A percentile compares a stretch with the other conserved stretches of the same genome.
phyloP scores from a whole-genome alignment of 306 rosid species.

The Vigna radiata region DNA sequence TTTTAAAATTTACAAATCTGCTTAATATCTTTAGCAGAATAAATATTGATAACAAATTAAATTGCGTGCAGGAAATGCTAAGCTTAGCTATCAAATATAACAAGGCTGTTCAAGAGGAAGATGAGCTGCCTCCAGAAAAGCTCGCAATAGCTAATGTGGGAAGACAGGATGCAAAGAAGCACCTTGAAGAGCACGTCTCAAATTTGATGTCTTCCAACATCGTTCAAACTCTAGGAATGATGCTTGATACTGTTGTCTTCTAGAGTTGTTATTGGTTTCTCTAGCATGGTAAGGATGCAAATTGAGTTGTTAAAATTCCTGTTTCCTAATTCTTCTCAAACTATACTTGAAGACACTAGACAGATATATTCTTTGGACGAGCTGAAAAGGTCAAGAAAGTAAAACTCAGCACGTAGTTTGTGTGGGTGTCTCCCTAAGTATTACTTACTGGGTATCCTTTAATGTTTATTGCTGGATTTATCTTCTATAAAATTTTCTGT shows the following conservation, averaged over 20 bases:
- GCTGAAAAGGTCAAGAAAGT: slow-evolving; percentile 62
- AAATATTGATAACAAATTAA: slow-evolving; percentile 10
- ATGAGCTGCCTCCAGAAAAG: slow-evolving; percentile 88
- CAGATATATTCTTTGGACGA: slow-evolving; percentile 50
- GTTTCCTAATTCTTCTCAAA: slow-evolving; percentile 2
- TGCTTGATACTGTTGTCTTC: slow-evolving; percentile 95
- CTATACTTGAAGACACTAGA: slow-evolving; percentile 37
- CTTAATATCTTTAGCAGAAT: neutral
- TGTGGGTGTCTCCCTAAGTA: slow-evolving; percentile 10
- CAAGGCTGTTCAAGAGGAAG: slow-evolving; percentile 98
- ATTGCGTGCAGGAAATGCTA: slow-evolving; percentile 78
- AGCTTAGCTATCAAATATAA: slow-evolving; percentile 79
- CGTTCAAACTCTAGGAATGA: slow-evolving; percentile 87
- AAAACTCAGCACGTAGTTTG: slow-evolving; percentile 31
- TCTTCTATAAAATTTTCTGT: slow-evolving; percentile 19
- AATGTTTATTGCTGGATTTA: neutral
- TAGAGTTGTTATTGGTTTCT: slow-evolving; percentile 46
- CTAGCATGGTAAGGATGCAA: neutral
- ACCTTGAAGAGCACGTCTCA: slow-evolving; percentile 93
- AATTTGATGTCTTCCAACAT: slow-evolving; percentile 95
- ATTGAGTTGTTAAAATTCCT: neutral
- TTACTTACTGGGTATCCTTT: slow-evolving; percentile 13
- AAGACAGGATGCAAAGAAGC: slow-evolving; percentile 97
- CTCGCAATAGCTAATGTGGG: slow-evolving; percentile 96
- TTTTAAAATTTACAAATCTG: slow-evolving; percentile 20